phyloP scores from a whole-genome alignment of 352 stramenopile genomes.

The Globisporangium rhizosaccharum region DNA sequence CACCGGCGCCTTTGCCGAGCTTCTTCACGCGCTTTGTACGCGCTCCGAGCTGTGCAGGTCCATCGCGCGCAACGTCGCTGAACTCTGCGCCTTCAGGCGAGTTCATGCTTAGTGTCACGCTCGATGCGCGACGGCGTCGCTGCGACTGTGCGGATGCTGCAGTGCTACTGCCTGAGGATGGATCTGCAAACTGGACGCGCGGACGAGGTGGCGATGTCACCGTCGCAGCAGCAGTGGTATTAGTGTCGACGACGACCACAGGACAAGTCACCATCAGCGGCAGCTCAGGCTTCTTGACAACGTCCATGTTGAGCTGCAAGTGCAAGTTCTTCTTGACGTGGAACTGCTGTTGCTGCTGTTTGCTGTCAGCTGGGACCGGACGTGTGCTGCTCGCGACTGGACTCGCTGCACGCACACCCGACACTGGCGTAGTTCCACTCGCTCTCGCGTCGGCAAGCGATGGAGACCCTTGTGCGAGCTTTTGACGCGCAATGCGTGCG shows the following conservation, averaged over 20 bases:
- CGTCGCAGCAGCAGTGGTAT: too few relatives aligned
- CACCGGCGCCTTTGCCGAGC: slow-evolving; percentile 80
- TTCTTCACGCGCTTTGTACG: slow-evolving; percentile 63
- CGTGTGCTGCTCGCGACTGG: slow-evolving; percentile 4
- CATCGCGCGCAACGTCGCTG: slow-evolving; percentile 64
- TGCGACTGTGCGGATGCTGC: background rate
- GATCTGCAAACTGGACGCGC: slow-evolving; percentile 8
- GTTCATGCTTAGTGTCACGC: slow-evolving; percentile 50
- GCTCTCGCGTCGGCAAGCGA: background rate
- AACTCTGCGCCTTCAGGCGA: slow-evolving; percentile 71
- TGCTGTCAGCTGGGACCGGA: background rate
- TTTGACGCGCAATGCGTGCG: slow-evolving; percentile 32
- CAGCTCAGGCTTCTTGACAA: slow-evolving; percentile 21
- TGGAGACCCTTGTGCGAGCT: background rate
- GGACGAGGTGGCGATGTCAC: background rate
- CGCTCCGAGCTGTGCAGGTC: slow-evolving; percentile 51
- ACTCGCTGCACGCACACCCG: slow-evolving; percentile 13
- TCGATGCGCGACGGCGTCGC: slow-evolving; percentile 36
- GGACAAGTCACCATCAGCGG: slow-evolving; percentile 32
- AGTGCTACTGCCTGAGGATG: background rate
- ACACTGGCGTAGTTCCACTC: background rate
- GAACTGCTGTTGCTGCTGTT: slow-evolving; percentile 4
- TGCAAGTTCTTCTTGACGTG: slow-evolving; percentile 47
- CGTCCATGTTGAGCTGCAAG: slow-evolving; percentile 46
- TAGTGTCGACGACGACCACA: background rate